These are phyloP conservation scores for Trichoderma gamsii DNA, from an alignment of 495 filamentous ascomycete genomes.

Conservation along the genomic window DNA sequence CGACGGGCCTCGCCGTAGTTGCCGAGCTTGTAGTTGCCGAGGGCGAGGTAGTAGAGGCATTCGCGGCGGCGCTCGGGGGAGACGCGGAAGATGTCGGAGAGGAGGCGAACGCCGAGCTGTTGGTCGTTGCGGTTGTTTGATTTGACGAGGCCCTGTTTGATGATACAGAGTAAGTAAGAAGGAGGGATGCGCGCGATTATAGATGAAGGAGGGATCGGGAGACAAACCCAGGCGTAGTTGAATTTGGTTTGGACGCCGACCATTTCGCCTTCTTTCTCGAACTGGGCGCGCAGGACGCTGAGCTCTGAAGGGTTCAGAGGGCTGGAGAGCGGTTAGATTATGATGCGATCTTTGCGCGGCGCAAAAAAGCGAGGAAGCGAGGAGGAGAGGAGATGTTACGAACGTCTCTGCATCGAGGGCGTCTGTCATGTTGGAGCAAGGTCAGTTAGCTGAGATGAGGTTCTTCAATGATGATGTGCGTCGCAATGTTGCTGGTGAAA, in stretches of 20 bases:
- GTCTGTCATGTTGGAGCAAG: constrained; percentile 51
- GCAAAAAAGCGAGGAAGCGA: neutral
- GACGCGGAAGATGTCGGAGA: constrained; percentile 94
- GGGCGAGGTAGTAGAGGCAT: constrained; percentile 94
- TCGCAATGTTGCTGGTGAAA: neutral
- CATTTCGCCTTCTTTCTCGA: constrained; percentile 92
- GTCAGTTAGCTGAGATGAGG: constrained; percentile 5
- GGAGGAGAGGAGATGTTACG: constrained; percentile 18
- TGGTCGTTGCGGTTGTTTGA: constrained; percentile 75
- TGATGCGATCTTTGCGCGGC: constrained; percentile 15
- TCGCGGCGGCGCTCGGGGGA: constrained; percentile 88
- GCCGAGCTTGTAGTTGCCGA: constrained; percentile 96
- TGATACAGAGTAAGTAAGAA: neutral
- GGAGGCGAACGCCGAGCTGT: constrained; percentile 87
- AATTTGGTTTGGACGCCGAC: constrained; percentile 98
- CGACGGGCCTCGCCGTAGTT: constrained; percentile 90
- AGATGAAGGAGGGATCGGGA: neutral
- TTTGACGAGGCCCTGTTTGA: constrained; percentile 80
- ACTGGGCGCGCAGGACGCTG: constrained; percentile 83
- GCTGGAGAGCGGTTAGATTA: constrained; percentile 36
- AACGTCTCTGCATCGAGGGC: constrained; percentile 96
- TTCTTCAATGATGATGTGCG: neutral
- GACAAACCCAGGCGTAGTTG: constrained; percentile 92
- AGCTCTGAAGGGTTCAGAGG: constrained; percentile 86
- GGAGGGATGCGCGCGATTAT: neutral